Evolutionary conservation across 768 basidiomycete genomes (phyloP), one percentile per base, ranked within the genome.

Genomic region (Suillus hirtellus): DNA sequence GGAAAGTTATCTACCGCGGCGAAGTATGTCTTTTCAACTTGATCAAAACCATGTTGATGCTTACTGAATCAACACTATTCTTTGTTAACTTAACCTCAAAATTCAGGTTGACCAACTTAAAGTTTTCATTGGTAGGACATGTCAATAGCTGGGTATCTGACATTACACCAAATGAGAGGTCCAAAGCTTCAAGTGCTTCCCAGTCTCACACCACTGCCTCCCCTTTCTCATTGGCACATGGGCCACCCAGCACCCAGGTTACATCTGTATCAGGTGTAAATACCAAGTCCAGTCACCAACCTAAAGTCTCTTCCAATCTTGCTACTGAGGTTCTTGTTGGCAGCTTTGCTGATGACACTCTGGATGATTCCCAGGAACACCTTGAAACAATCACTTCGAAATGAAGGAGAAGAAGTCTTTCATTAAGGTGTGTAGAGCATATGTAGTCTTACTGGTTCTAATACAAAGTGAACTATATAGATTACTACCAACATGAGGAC

Each of bases 31-130:
- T 59, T 27, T 59, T 31, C 3, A 27, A 47, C 31, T 59, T 37
- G 17, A 40, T 40, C 19, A 17, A 31, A 47, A 47, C 24, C 37
- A 63, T 63, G 62, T 31, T 63, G 31, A 59, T 52, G 24, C 58
- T 63, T 44, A 63, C 62, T 59, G 62, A 60, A 59, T 37, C 58
- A 27, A 52, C 34, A 4, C 55, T 63, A 34, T 60, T 63, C 42
- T 63, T 63, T 40, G 27, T 63, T 42, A 47, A 59, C 19, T 42
- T 63, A 9, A 49, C 47, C 47, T 49, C 24, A 15, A 27, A 27
- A 24, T 49, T 27, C 47, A 27, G 24, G 47, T 24, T 2, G 12
- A 49, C 21, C 21, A 49, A 49, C 24, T 15, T 21, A 11, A 49
- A 49, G 24, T 49, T 49, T 24, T 49, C 47, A 49, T 8, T 49